These are phyloP conservation scores for Salix purpurea DNA, from an alignment of 345 rosid genomes.

Conservation along the genomic window DNA sequence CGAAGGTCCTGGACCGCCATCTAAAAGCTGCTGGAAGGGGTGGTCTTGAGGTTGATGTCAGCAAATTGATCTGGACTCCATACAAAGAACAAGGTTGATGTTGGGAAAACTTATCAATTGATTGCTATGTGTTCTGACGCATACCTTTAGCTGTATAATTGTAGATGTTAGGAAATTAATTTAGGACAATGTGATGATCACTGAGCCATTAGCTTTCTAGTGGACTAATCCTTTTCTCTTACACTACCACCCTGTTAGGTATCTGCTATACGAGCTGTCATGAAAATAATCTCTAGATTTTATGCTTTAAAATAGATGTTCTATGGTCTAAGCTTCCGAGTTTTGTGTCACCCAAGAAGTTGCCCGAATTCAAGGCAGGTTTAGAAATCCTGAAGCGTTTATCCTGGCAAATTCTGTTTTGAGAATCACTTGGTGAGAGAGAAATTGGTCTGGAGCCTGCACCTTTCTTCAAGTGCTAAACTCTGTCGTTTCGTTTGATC, in stretches of 20 bases:
- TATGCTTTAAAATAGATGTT: not conserved
- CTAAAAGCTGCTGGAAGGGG: constrained; percentile 97
- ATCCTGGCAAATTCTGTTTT: not conserved
- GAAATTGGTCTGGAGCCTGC: not conserved
- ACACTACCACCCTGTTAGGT: not conserved
- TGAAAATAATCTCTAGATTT: not conserved
- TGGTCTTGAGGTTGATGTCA: constrained; percentile 91
- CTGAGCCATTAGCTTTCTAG: not conserved
- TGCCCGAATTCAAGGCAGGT: not conserved
- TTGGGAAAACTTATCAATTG: not conserved
- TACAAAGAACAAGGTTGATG: constrained; percentile 82
- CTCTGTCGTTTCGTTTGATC: not conserved
- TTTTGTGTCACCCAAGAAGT: not conserved
- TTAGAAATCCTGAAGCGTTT: not conserved
- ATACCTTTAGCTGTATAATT: constrained; percentile 16
- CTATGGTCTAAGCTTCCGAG: not conserved
- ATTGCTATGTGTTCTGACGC: not conserved
- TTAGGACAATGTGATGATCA: not conserved
- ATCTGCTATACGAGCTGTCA: not conserved
- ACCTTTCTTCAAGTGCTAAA: not conserved
- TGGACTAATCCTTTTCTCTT: not conserved
- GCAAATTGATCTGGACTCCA: constrained; percentile 98
- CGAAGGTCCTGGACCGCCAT: constrained; percentile 94
- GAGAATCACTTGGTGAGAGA: not conserved
- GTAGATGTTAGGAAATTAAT: constrained; percentile 13